Base-by-base conservation (phyloP, 345 rosid genomes). In the Sonneratia alba region DNA sequence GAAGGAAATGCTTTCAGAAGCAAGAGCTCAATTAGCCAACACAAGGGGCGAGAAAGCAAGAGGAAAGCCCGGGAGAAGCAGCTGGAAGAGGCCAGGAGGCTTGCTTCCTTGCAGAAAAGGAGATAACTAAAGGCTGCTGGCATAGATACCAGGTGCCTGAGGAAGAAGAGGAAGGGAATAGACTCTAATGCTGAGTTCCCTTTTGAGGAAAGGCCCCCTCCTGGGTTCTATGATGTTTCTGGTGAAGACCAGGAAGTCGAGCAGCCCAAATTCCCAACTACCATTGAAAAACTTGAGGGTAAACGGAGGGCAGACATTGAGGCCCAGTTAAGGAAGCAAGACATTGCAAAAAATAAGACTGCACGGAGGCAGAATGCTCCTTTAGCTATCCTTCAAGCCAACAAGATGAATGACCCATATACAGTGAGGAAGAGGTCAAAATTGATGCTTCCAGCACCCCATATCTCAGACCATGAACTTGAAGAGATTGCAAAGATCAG, bases 1-100 rank as follows among this genome's bases (percentile, higher is more conserved):
- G 85, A 96, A 96, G 84, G 99, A 96, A 78, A 96, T 92, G 98
- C 96, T 96, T 77, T 96, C 99, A 43, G 99, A 96, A 83, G 98
- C 98, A 9, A 87, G 99, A 71, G 99, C 99, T 75, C 82, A 98
- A 18, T 78, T 96, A 71, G 98, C 98, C 14, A 96, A 96, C 76
- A 96, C 98, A 61, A 83, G 98, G 78, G 99, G 97, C 10, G 92
- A 96, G 80, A 96, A 96, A 85, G 99, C 99, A 3, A 96, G 92
- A 76, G 99, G 75, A 96, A 96, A 81, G 98, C 98, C 13, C 84
- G 99, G 86, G 99, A 96, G 84, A 95, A 92, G 67, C 99, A 92
- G 78, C 97, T 92, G 71, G 98, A 96, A 81, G 98, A 96, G 82
- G 99, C 98, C 36, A 85, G 99, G 83, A 86, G 99, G 85, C 99